Percentiles rank a stretch among this genome's conserved stretches.
Evolutionary conservation across 1,284 basidiomycete genomes (phyloP).

Genomic region (Leccinum variabile): DNA sequence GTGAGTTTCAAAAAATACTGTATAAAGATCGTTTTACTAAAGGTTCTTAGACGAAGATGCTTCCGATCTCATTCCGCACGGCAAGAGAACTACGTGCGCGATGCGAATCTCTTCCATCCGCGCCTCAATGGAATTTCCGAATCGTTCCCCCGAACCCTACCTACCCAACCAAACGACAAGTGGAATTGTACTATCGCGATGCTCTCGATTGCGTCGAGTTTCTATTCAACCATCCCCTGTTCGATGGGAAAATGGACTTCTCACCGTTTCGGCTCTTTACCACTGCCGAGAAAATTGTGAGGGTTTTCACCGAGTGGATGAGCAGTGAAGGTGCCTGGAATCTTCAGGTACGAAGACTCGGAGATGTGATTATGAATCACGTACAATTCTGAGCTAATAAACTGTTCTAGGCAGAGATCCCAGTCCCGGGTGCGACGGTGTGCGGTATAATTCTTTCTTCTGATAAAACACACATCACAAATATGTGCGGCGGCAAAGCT

Average conservation of each 20-base stretch:
- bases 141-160: not conserved
- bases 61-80: not conserved
- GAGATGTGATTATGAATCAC: not conserved
- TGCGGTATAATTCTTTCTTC: not conserved
- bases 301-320: not conserved
- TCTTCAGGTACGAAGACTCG: not conserved
- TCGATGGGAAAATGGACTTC: not conserved
- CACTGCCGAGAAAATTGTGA: not conserved
- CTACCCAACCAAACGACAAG: not conserved
- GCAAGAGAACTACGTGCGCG: not conserved
- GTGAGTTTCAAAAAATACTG: not conserved
- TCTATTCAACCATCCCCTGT: too few species aligned
- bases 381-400: too few species aligned
- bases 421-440: not conserved
- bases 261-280: not conserved
- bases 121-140: not conserved
- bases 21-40: not conserved
- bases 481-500: conserved; percentile 2
- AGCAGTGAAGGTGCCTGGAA: not conserved
- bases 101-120: not conserved
- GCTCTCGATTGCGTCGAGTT: too few species aligned
- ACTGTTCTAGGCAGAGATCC: not conserved
- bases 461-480: conserved; percentile 4
- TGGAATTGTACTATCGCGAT: too few species aligned
- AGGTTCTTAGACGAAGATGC: not conserved